A percentile compares a stretch with the other conserved stretches of the same genome.
Evolutionary conservation across 805 yeast species (phyloP).

Genomic region (Lachancea waltii): DNA sequence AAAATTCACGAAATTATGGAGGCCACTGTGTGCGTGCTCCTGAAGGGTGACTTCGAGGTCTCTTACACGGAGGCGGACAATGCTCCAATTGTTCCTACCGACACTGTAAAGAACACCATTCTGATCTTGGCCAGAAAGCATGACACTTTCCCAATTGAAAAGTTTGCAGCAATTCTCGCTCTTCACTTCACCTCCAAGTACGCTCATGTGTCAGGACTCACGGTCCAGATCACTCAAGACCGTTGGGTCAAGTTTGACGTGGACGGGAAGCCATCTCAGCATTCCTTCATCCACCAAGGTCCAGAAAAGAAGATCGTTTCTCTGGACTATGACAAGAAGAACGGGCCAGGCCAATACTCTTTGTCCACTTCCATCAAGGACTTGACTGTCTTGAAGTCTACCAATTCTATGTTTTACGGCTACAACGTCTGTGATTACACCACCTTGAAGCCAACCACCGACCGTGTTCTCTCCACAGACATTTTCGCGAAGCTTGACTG

Average conservation of each 20-base stretch:
- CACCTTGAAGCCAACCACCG: constrained; percentile 73
- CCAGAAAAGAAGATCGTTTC: constrained; percentile 66
- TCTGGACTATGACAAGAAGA: constrained; percentile 43
- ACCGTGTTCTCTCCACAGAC: constrained; percentile 84
- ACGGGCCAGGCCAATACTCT: constrained; percentile 42
- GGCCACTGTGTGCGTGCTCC: constrained; percentile 69
- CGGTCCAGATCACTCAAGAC: constrained; percentile 60
- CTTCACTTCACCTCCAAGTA: constrained; percentile 75
- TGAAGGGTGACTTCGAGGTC: constrained; percentile 71
- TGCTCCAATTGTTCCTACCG: constrained; percentile 86
- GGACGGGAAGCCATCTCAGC: constrained; percentile 69
- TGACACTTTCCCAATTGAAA: constrained; percentile 87
- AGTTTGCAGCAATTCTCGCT: constrained; percentile 79
- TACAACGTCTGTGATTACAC: constrained; percentile 84
- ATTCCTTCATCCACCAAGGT: constrained; percentile 81
- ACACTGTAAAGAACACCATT: constrained; percentile 86
- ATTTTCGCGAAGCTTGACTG: constrained; percentile 69
- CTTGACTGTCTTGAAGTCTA: constrained; percentile 79
- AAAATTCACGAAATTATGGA: constrained; percentile 75
- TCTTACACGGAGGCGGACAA: constrained; percentile 88
- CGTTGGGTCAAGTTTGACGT: constrained; percentile 76
- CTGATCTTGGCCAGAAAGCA: constrained; percentile 74
- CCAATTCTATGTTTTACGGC: constrained; percentile 90
- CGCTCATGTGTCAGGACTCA: constrained; percentile 66
- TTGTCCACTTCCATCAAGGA: constrained; percentile 69